Evolutionary conservation across 106 monocot genomes (phyloP).

Genomic region (Triglochin maritima): DNA sequence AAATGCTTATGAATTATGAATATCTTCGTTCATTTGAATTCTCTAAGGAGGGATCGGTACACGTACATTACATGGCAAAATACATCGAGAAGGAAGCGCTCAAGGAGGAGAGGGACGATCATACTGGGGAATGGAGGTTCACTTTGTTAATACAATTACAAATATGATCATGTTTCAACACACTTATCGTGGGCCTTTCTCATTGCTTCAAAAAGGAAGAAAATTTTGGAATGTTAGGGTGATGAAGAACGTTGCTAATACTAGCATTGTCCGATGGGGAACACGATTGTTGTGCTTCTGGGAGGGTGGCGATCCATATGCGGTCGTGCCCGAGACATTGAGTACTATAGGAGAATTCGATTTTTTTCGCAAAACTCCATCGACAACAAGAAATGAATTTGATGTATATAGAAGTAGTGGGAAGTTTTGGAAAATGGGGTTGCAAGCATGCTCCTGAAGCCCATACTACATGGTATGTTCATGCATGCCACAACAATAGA

Average conservation of each 20-base stretch:
- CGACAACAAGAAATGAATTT: not conserved
- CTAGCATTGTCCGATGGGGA: constrained; percentile 57
- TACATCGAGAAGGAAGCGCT: constrained; percentile 64
- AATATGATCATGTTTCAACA: no score
- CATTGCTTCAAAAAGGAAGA: constrained; percentile 52
- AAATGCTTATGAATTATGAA: no score
- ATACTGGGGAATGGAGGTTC: constrained; percentile 46
- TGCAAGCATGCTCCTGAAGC: constrained; percentile 42
- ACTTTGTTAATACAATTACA: no score
- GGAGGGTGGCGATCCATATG: constrained; percentile 86
- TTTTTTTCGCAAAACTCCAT: constrained; percentile 5
- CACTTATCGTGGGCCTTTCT: constrained; percentile 84
- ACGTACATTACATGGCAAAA: constrained; percentile 47
- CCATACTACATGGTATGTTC: constrained; percentile 41
- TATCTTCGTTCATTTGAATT: constrained; percentile 82
- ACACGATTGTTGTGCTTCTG: constrained; percentile 61
- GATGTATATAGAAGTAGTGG: not conserved
- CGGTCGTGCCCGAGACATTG: constrained; percentile 42
- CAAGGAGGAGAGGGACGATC: constrained; percentile 40
- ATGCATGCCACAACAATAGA: no score
- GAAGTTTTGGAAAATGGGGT: constrained; percentile 13
- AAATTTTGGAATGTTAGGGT: constrained; percentile 72
- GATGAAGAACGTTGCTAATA: constrained; percentile 99
- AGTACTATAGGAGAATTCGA: constrained; percentile 48
- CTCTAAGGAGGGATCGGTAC: constrained; percentile 16